These are phyloP conservation scores for Aegilops umbellulata DNA, from an alignment of 176 grass and related monocot genomes.

Conservation along the genomic window DNA sequence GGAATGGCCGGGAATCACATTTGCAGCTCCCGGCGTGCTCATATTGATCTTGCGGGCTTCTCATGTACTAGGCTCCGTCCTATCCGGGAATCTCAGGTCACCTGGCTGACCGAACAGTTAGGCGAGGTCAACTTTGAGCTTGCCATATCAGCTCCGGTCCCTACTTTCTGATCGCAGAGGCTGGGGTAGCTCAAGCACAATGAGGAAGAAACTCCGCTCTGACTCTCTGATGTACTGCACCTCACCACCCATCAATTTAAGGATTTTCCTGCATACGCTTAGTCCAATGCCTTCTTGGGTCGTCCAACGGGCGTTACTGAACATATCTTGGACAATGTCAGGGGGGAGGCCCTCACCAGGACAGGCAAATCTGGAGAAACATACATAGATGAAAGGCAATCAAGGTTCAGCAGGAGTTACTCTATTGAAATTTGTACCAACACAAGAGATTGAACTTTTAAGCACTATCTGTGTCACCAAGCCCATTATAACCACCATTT, in stretches of 20 bases:
- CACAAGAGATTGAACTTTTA: not conserved
- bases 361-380: slow-evolving; percentile 67
- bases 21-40: not conserved
- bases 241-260: slow-evolving; percentile 90
- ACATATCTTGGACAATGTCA: slow-evolving; percentile 94
- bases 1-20: not conserved
- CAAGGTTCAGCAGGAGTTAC: slow-evolving; percentile 6
- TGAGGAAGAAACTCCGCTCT: slow-evolving; percentile 83
- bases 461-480: not conserved
- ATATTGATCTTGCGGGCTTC: slow-evolving; percentile 29
- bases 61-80: slow-evolving; percentile 15
- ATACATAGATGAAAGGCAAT: not conserved
- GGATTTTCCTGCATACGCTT: slow-evolving; percentile 72
- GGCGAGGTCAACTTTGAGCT: slow-evolving; percentile 6
- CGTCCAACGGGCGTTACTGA: slow-evolving; percentile 73
- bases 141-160: slow-evolving; percentile 37
- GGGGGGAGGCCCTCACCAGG: slow-evolving; percentile 89
- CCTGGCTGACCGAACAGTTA: slow-evolving; percentile 23
- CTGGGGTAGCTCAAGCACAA: slow-evolving; percentile 68
- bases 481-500: not conserved
- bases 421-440: not conserved
- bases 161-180: slow-evolving; percentile 40
- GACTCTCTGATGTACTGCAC: slow-evolving; percentile 97
- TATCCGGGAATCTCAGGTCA: slow-evolving; percentile 20
- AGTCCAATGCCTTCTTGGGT: slow-evolving; percentile 85